phyloP scores from a whole-genome alignment of 2,329 filamentous ascomycete species.

The Chrysoporthe austroafricana region DNA sequence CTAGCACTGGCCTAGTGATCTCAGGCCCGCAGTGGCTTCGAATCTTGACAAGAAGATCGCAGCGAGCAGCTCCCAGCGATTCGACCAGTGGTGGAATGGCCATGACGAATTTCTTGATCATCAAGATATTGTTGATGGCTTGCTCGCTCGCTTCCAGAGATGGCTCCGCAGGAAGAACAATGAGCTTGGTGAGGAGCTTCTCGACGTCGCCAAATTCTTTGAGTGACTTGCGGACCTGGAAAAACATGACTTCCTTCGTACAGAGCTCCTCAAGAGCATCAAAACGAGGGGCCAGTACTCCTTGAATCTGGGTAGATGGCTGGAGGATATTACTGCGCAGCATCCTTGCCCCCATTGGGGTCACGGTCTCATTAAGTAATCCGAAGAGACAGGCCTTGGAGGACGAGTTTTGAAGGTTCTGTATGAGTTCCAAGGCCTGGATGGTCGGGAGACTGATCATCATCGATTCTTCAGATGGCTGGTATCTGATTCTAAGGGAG shows the following conservation, averaged over 20 bases:
- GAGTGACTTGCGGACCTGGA: conserved; percentile 72
- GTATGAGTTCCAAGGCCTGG: conserved; percentile 83
- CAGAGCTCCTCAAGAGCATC: conserved; percentile 84
- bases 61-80: conserved; percentile 66
- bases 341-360: conserved; percentile 85
- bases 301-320: conserved; percentile 71
- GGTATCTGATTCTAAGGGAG: conserved; percentile 83
- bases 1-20: conserved; percentile 62
- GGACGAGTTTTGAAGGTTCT: conserved; percentile 77
- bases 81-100: conserved; percentile 70
- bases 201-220: conserved; percentile 80
- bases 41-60: conserved; percentile 68
- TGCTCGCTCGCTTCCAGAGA: conserved; percentile 75
- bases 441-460: conserved; percentile 93
- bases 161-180: conserved; percentile 70
- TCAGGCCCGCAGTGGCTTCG: conserved; percentile 70
- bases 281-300: conserved; percentile 72
- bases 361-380: conserved; percentile 80
- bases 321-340: conserved; percentile 87
- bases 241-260: conserved; percentile 83
- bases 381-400: conserved; percentile 85
- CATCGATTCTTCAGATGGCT: conserved; percentile 90
- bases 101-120: conserved; percentile 80
- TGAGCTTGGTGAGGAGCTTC: conserved; percentile 79
- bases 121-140: conserved; percentile 82